Evolutionary conservation across 2,329 filamentous ascomycete species (phyloP), one percentile per base, ranked within the genome.

Genomic region (Cladophialophora immunda): DNA sequence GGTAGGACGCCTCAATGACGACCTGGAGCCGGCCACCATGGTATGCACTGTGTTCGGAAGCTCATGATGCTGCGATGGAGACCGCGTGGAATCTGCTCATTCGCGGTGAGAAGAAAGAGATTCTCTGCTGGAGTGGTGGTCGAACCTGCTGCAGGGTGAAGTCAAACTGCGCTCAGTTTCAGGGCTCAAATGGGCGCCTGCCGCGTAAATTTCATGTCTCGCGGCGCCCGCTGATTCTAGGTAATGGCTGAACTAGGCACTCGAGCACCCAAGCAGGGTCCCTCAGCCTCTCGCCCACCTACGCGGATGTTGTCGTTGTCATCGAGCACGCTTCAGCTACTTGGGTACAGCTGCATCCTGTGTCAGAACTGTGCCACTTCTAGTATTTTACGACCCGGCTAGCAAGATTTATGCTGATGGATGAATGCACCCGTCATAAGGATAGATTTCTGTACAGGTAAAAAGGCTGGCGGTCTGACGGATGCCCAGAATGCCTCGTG

Each of bases 21-120:
- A 72, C 69, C 70, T 74, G 61, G 74, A 73, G 68, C 69, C 70
- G 69, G 70, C 73, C 67, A 74, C 75, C 75, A 76, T 76, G 62
- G 64, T 73, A 71, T 68, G 45, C 66, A 60, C 53, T 34, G 68
- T 67, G 45, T 60, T 70, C 32, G 55, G 65, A 53, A 59, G 65
- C 58, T 73, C 71, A 73, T 73, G 70, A 67, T 73, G 70, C 61
- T 70, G 64, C 64, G 45, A 52, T 58, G 27, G 60, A 47, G 45
- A 41, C 65, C 41, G 41, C n/a, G 30, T 47, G 5, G 45, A 54
- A 57, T 50, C 53, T 19, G 30, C 58, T 54, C 60, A 58, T 59
- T 34, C 60, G 59, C 58, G 63, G 67, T 52, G 61, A 65, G 53
- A 34, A 45, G 45, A 57, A 27, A 30, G 45, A 56, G 19, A 57